Base-by-base conservation (phyloP, 495 filamentous ascomycete species). In the Echria macrotheca region DNA sequence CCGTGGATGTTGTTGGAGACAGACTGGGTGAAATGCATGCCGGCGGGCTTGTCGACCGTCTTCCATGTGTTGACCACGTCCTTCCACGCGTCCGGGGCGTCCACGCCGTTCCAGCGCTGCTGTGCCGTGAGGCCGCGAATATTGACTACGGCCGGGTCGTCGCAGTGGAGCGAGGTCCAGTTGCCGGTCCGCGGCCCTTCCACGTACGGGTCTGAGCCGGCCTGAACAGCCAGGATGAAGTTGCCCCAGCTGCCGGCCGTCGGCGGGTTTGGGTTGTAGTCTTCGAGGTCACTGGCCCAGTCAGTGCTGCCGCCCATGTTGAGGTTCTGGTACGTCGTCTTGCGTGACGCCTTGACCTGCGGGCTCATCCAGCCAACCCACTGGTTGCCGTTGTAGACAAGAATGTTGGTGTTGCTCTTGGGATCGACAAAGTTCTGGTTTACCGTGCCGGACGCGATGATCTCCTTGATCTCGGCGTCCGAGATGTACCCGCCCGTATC, bases 331-430 rank as follows among this genome's bases (percentile, higher is more conserved):
- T 70, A 72, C 3, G 52, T 24, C 8, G 22, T 14, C 3, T 19
- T 37, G 12, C 64, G 63, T 5, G 14, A 24, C 0, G 10, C 9
- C 47, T 63, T 65, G 40, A 33, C 67, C 2, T 28, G 37, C 19
- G 58, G 31, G 29, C 45, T 57, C 71, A 73, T 73, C 47, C 69
- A 76, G 1, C 58, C 53, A 1, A 71, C 69, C 68, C 69, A 73
- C 21, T 71, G 47, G 3, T 59, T 68, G 14, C 61, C 50, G 37
- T 69, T 55, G 44, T 68, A 74, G n/a, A 72, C 62, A 2, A 72
- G 11, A 12, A 74, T 67, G 46, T 69, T 49, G n/a, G 62, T 67
- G 48, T 66, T 52, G 36, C 47, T 57, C 12, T 15, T 46, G 1
- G 43, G 18, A 33, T 59, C 57, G 33, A 52, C 44, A n/a, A 26